Conservation (phyloP, 2,329 filamentous ascomycete species). For the Colletotrichum sp. region DNA sequence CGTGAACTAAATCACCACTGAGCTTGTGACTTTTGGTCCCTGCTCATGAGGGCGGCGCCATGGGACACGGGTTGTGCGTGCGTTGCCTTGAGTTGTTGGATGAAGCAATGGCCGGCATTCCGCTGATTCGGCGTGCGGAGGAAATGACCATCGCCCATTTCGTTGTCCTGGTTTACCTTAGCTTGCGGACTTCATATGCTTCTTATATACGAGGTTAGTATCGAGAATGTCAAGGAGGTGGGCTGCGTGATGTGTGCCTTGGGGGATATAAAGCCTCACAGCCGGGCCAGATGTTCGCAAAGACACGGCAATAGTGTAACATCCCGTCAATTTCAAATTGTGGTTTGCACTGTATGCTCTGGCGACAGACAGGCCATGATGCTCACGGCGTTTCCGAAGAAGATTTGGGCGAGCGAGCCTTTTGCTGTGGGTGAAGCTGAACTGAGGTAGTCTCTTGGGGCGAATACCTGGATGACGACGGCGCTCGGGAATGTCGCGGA, state of each 20-base stretch:
- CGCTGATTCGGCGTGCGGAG: too few species aligned
- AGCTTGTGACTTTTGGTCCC: too few species aligned
- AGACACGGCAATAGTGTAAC: background rate
- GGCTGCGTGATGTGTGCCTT: background rate
- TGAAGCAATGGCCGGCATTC: too few species aligned
- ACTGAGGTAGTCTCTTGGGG: background rate
- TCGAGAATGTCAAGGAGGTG: background rate
- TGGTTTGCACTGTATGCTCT: accelerated
- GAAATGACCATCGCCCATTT: too few species aligned
- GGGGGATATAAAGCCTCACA: background rate
- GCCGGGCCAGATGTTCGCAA: background rate
- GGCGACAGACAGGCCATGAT: background rate
- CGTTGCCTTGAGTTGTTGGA: too few species aligned
- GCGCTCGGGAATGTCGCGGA: too few species aligned
- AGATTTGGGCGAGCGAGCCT: background rate
- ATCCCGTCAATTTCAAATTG: accelerated
- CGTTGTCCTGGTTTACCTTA: too few species aligned
- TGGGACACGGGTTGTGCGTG: too few species aligned
- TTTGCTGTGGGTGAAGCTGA: background rate
- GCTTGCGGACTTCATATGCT: too few species aligned
- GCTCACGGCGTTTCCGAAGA: background rate
- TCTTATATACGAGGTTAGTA: too few species aligned
- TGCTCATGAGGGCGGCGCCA: too few species aligned
- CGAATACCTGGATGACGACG: accelerated
- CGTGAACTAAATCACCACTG: background rate